Evolutionary conservation across 2,329 filamentous ascomycete genomes (phyloP).

Genomic region (Paracorniculantispora psalliotae): DNA sequence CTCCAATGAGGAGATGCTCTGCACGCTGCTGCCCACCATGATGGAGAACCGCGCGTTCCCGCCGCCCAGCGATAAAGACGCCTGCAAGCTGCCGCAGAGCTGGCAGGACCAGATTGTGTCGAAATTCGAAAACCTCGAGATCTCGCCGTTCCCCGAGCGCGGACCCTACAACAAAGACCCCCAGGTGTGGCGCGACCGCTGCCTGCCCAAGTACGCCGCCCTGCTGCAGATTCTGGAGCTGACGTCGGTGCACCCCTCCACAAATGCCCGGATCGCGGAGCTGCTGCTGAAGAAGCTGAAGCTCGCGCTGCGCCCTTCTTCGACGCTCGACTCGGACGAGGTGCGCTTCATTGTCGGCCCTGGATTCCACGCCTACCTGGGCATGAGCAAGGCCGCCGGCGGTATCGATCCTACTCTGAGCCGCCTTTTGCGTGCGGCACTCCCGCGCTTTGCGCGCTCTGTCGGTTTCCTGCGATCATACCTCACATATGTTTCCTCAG

Average conservation of each 20-base stretch:
- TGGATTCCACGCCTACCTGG: conserved; percentile 68
- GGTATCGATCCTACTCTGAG: conserved; percentile 58
- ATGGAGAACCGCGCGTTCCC: conserved; percentile 52
- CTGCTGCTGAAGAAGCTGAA: conserved; percentile 62
- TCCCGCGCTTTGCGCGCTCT: conserved; percentile 60
- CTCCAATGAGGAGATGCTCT: conserved; percentile 62
- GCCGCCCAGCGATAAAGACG: conserved; percentile 45
- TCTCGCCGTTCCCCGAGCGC: conserved; percentile 60
- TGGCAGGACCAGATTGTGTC: conserved; percentile 71
- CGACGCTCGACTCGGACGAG: conserved; percentile 54
- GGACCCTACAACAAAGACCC: conserved; percentile 58
- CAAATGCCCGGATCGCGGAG: conserved; percentile 60
- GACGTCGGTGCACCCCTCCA: conserved; percentile 60
- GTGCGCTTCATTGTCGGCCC: conserved; percentile 70
- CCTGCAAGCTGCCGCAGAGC: conserved; percentile 54
- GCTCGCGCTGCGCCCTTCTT: conserved; percentile 57
- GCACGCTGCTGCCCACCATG: conserved; percentile 63
- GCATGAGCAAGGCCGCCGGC: conserved; percentile 56
- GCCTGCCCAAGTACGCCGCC: conserved; percentile 63
- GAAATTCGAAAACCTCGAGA: conserved; percentile 61
- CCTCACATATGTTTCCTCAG: conserved; percentile 47
- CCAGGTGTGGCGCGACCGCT: conserved; percentile 56
- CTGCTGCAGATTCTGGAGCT: conserved; percentile 59
- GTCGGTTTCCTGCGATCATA: conserved; percentile 62
- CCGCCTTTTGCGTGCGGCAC: conserved; percentile 59